Evolutionary conservation across 1,284 basidiomycete genomes (phyloP).

Genomic region (Blastosporella zonata): DNA sequence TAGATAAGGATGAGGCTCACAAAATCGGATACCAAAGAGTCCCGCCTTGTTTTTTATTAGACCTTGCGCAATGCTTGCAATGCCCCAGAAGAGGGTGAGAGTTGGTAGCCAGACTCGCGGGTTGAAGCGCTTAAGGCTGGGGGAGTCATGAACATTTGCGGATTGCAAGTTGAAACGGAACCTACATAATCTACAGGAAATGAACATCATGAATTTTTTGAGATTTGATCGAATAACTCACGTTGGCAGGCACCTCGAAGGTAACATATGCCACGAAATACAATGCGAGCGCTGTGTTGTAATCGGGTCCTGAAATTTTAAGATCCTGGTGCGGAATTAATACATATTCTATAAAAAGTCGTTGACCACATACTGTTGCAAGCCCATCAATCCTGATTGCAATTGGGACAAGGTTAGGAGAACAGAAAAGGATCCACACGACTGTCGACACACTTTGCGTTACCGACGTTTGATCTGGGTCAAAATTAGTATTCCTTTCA

Average conservation of each 20-base stretch:
- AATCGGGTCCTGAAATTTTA: constrained; percentile 43
- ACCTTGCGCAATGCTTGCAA: constrained; percentile 58
- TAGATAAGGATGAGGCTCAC: constrained; percentile 26
- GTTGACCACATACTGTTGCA: constrained; percentile 30
- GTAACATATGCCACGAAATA: constrained; percentile 68
- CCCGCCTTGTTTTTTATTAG: constrained; percentile 55
- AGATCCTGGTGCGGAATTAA: constrained; percentile 37
- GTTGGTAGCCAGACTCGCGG: constrained; percentile 61
- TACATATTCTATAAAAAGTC: not conserved
- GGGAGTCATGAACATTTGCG: constrained; percentile 3
- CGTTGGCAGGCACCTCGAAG: constrained; percentile 69
- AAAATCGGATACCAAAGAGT: constrained; percentile 54
- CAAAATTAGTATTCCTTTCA: not conserved
- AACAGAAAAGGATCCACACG: not conserved
- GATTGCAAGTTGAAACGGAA: not conserved
- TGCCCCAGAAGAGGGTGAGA: constrained; percentile 57
- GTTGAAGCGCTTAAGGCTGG: constrained; percentile 53
- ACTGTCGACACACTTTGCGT: constrained; percentile 49
- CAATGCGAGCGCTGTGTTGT: constrained; percentile 59
- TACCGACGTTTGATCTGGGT: constrained; percentile 62
- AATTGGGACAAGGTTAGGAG: not conserved
- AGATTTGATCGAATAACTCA: constrained; percentile 32
- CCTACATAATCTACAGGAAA: constrained; percentile 39
- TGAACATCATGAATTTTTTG: not conserved
- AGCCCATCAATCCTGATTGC: constrained; percentile 43